phyloP scores from a whole-genome alignment of 2,329 filamentous ascomycete species.

The Cryphonectria radicalis region DNA sequence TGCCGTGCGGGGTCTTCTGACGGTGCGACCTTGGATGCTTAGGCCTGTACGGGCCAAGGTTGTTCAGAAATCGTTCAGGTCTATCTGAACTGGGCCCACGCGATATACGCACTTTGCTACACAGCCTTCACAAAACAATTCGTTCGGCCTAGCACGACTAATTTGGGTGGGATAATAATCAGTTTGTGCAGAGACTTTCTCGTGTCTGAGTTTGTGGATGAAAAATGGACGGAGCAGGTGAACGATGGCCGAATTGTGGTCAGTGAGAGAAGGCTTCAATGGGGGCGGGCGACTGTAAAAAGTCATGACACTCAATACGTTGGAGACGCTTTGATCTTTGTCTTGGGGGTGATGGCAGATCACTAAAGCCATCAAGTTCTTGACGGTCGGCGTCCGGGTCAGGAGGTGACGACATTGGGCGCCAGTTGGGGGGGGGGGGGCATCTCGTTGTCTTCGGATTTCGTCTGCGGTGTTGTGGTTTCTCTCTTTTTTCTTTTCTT shows the following conservation, averaged over 20 bases:
- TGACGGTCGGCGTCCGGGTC: constrained; percentile 4
- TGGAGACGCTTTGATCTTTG: constrained; percentile 69
- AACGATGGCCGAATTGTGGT: constrained; percentile 51
- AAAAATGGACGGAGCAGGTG: constrained; percentile 65
- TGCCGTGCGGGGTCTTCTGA: constrained; percentile 66
- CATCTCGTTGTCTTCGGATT: constrained; percentile 17
- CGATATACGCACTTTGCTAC: constrained; percentile 66
- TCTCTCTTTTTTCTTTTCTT: constrained; percentile 25
- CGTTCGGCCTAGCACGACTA: constrained; percentile 68
- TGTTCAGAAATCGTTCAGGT: constrained; percentile 64
- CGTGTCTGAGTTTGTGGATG: constrained; percentile 62
- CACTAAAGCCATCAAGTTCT: constrained; percentile 30
- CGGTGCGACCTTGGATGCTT: constrained; percentile 75
- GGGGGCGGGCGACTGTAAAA: constrained; percentile 59
- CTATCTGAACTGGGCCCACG: constrained; percentile 66
- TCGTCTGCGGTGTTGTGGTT: constrained; percentile 29
- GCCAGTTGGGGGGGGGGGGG: background rate
- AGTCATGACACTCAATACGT: constrained; percentile 69
- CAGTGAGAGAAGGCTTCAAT: constrained; percentile 64
- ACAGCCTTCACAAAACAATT: constrained; percentile 61
- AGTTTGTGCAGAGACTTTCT: constrained; percentile 62
- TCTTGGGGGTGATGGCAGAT: constrained; percentile 47
- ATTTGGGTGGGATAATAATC: constrained; percentile 67
- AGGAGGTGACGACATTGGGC: background rate
- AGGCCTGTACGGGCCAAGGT: constrained; percentile 62